These are phyloP conservation scores for Penicillium sclerotiorum DNA, from an alignment of 2,329 filamentous ascomycete genomes.

Conservation along the genomic window DNA sequence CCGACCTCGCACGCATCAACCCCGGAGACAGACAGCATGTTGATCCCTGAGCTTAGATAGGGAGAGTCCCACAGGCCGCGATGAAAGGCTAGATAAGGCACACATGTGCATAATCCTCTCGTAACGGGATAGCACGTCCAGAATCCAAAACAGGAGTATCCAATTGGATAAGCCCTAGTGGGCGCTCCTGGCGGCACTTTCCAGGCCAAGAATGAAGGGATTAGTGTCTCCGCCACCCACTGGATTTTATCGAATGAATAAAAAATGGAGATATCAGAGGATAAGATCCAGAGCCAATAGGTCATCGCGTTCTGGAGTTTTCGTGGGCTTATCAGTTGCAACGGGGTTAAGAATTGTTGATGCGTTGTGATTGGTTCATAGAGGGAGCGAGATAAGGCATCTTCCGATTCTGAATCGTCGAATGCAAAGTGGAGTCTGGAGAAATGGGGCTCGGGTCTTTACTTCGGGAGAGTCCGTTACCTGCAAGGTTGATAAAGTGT, in stretches of 20 bases:
- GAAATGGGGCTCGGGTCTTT: too few relatives aligned
- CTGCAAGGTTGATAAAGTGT: too few relatives aligned
- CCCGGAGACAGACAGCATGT: conserved; percentile 7
- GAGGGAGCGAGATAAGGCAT: too few relatives aligned
- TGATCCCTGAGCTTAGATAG: conserved; percentile 23
- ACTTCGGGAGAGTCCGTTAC: too few relatives aligned
- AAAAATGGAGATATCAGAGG: not conserved
- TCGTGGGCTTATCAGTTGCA: too few relatives aligned
- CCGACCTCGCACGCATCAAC: conserved; percentile 24
- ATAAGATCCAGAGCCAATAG: too few relatives aligned
- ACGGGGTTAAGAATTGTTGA: too few relatives aligned
- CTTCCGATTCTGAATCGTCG: too few relatives aligned
- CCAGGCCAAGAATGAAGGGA: conserved; percentile 2
- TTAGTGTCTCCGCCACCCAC: not conserved
- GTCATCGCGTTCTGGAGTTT: too few relatives aligned
- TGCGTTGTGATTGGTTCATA: too few relatives aligned
- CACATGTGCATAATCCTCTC: conserved; percentile 10
- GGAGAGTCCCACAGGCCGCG: conserved; percentile 2
- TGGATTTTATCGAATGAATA: not conserved
- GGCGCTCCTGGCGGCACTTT: conserved; percentile 3
- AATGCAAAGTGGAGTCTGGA: too few relatives aligned
- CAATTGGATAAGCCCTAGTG: not conserved
- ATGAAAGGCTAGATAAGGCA: conserved; percentile 20
- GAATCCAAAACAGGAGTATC: too few relatives aligned
- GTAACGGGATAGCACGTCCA: conserved; percentile 16